Base-by-base conservation (phyloP, 2,329 filamentous ascomycete genomes). In the Epichloe brachyelytri region DNA sequence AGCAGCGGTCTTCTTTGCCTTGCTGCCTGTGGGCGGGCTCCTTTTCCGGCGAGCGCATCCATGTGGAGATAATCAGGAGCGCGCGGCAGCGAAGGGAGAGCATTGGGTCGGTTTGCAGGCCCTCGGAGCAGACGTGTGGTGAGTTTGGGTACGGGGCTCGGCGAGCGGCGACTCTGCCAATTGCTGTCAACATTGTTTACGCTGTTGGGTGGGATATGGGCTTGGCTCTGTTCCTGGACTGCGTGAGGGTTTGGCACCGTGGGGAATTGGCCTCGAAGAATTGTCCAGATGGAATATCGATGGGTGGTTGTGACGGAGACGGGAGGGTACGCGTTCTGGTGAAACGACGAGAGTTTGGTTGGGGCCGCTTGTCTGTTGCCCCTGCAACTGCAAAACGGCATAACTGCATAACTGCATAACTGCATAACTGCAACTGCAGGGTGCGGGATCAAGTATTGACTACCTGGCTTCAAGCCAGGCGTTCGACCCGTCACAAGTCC, bases 101-200 rank as follows among this genome's bases (percentile, higher is more conserved):
- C 52, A 47, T 43, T 43, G 49, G 40, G 10, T 2, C 33, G 34
- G 19, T n/a, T 34, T 4, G 45, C 46, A 10, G 43, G 30, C 15
- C 22, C 34, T 15, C 14, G 47, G 46, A 26, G n/a, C 5, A 51
- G 22, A 8, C 19, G 49, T 19, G 58, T 54, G 49, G 48, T 53
- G 53, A 58, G 57, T 55, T 19, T 50, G 14, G 57, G 48, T 50
- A 57, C 53, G 46, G 62, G 49, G 62, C 57, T 56, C 68, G 69
- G 60, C 63, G 64, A 53, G 64, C 61, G 50, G 67, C 66, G 49
- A 62, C 65, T 55, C 70, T 66, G 55, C 66, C 65, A 55, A 73
- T 60, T 33, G 66, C 63, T 48, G 66, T 68, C 54, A 75, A 60
- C 72, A 75, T 76, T 52, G 53, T 58, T 43, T 43, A 14, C 5